Base-by-base conservation (phyloP, 1,284 basidiomycete genomes). In the Inonotus obliquus region DNA sequence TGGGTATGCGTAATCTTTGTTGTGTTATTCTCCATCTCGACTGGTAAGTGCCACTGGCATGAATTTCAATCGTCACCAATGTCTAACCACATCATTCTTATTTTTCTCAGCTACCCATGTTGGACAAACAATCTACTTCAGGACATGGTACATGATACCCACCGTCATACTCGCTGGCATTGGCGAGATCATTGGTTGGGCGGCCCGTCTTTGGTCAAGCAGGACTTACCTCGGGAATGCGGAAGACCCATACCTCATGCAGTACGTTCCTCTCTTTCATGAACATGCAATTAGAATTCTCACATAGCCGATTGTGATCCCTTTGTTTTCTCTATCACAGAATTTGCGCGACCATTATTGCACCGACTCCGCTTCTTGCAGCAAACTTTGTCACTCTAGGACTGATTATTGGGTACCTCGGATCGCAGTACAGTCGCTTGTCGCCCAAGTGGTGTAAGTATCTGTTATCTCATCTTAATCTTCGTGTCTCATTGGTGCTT, bases 331-430 rank as follows among this genome's bases (percentile, higher is more conserved):
- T 37, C 41, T 29, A 13, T n/a, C 17, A 10, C 23, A 80, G 79
- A 61, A 77, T 79, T 11, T 67, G 72, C 0, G 69, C 71, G 0
- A 78, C 77, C 0, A 76, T 79, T 54, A 70, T 82, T 44, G 75
- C 76, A 4, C 81, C 81, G 9, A 81, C 79, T 0, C 79, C 80
- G 4, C 69, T 82, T 10, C 71, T 80, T 1, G 80, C 80, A 2
- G 79, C 77, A 4, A 78, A 77, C 67, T 82, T 82, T 65, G 69
- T 82, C 52, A 75, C 81, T n/a, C 72, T 83, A 1, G 79, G 79
- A 4, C 67, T 70, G 29, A 69, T 82, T 56, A 79, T 81, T 51
- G 61, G 66, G 0, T 66, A 70, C 2, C 69, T 81, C 5, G 81
- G 81, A 0, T 65, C 72, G 9, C 73, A 76, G 56, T 80, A 77